Base-by-base conservation (phyloP, 495 filamentous ascomycete species). In the Entonaema liquescens region DNA sequence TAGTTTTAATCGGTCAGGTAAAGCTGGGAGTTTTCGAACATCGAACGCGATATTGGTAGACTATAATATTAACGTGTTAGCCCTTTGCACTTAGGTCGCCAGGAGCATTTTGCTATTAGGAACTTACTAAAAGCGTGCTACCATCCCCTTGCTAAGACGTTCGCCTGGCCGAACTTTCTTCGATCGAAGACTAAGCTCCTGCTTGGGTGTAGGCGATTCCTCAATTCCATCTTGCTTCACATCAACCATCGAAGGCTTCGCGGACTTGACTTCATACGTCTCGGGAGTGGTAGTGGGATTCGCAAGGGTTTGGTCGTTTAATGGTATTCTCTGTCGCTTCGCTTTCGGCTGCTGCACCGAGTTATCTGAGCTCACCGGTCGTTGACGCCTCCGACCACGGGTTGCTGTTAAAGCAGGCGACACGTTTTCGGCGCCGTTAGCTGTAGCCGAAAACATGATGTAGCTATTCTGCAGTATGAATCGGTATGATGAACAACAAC, bases 41-140 rank as follows among this genome's bases (percentile, higher is more conserved):
- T 87, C 89, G 74, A 95, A 98, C 61, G 91, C 92, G 75, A 91
- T 89, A 72, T 93, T 98, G 76, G 89, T 90, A 17, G 93, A 94
- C 93, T 97, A 61, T 67, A 47, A 28, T 17, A 28, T 56, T n/a
- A 31, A 2, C 72, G 62, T 33, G 59, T 77, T 49, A 80, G 74
- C 53, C 40, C 33, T 35, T 59, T 35, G 28, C 19, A 25, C 31
- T 28, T 23, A 70, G 12, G 56, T 31, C 8, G 49, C 26, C 52
- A 11, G 57, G 66, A 50, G 65, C 15, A 56, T 4, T 58, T 28
- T 19, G 47, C 19, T 53, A 42, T 8, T 55, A n/a, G 42, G 17
- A 31, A 85, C 88, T 62, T 80, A 92, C 91, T 75, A 94, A 75
- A 40, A 89, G 79, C 55, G 89, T 79, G 65, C 87, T 86, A 21